Evolutionary conservation across 805 yeast genomes (phyloP).

Genomic region (Sugiyamaella boreocaroliniensis): DNA sequence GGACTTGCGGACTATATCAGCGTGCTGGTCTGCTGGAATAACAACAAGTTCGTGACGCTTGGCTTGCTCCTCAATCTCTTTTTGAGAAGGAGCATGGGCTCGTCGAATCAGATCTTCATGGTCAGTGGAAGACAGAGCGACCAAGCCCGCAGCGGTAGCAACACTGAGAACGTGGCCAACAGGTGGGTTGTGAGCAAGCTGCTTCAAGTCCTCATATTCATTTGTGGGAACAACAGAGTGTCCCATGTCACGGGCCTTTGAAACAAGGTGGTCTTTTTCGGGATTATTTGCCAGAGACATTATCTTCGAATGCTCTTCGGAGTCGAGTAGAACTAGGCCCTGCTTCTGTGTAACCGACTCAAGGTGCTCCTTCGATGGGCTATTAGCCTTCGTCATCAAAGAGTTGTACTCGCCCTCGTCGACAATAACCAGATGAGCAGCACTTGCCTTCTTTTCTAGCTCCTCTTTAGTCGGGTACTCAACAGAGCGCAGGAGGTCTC

Average conservation of each 20-base stretch:
- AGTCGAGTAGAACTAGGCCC: slow-evolving; percentile 18
- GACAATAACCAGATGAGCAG: slow-evolving; percentile 14
- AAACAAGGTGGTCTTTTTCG: slow-evolving; percentile 21
- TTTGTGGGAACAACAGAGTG: slow-evolving; percentile 17
- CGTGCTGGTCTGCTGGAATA: slow-evolving; percentile 30
- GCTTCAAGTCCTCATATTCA: slow-evolving; percentile 23
- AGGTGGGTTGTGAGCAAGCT: slow-evolving; percentile 18
- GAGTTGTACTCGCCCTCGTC: background rate
- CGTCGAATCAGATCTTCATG: slow-evolving; percentile 20
- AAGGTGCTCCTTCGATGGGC: slow-evolving; percentile 21
- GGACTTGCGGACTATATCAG: slow-evolving; percentile 13
- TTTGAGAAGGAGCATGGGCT: slow-evolving; percentile 23
- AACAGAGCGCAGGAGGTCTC: slow-evolving; percentile 16
- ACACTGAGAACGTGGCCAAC: slow-evolving; percentile 13
- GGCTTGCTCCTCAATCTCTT: slow-evolving; percentile 30
- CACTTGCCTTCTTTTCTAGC: slow-evolving; percentile 15
- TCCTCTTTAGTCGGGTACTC: slow-evolving; percentile 21
- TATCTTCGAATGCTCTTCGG: slow-evolving; percentile 19
- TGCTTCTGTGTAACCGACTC: slow-evolving; percentile 19
- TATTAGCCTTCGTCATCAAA: slow-evolving; percentile 1
- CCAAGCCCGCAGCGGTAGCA: slow-evolving; percentile 25
- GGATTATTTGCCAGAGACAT: slow-evolving; percentile 24
- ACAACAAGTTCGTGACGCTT: slow-evolving; percentile 27
- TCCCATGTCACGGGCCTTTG: slow-evolving; percentile 20
- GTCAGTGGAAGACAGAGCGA: slow-evolving; percentile 23